phyloP scores from a whole-genome alignment of 2,329 filamentous ascomycete species.

The Aspergillus texensis region DNA sequence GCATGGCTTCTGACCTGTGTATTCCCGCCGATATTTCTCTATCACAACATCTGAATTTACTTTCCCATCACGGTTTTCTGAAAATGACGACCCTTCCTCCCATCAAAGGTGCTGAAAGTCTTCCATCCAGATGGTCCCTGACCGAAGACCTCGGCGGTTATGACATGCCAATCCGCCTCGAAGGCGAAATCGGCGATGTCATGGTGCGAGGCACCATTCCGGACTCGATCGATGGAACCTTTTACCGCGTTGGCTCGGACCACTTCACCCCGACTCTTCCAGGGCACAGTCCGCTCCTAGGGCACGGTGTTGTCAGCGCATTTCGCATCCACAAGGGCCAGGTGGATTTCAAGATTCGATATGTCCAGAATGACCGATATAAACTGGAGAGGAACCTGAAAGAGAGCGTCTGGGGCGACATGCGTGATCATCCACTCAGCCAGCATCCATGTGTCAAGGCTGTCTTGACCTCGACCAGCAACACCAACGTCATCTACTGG shows the following conservation, averaged over 20 bases:
- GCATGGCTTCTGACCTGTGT: too few species aligned
- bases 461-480: conserved; percentile 44
- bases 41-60: too few species aligned
- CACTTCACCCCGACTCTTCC: conserved; percentile 25
- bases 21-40: too few species aligned
- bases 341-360: conserved; percentile 33
- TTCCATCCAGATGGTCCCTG: not conserved
- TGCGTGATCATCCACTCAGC: conserved; percentile 30
- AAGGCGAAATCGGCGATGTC: conserved; percentile 29
- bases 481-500: conserved; percentile 64
- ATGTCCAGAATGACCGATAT: conserved; percentile 35
- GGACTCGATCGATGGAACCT: conserved; percentile 35
- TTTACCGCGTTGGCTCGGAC: conserved; percentile 34
- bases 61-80: too few species aligned
- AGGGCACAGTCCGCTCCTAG: conserved; percentile 28
- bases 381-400: conserved; percentile 21
- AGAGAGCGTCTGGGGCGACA: conserved; percentile 2
- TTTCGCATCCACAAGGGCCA: conserved; percentile 34
- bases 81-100: too few species aligned
- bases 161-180: conserved; percentile 10
- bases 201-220: conserved; percentile 34
- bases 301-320: conserved; percentile 35
- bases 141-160: not conserved
- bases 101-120: too few species aligned
- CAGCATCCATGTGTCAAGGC: conserved; percentile 34